Evolutionary conservation across 495 filamentous ascomycete species (phyloP).

Genomic region (Xylaria scruposa): DNA sequence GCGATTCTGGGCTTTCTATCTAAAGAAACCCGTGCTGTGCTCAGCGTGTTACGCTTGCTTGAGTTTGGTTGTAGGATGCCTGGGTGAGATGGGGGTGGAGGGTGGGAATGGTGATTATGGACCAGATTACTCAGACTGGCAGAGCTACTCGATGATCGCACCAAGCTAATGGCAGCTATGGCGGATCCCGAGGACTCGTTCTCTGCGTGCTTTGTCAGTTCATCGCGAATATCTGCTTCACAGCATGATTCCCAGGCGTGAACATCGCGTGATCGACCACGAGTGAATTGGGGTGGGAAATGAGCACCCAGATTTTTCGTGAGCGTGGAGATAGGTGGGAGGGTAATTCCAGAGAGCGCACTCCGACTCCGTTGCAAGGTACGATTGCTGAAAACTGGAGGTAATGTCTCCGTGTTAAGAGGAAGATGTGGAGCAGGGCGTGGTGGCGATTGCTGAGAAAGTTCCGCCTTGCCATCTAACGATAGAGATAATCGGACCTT

Average conservation of each 20-base stretch:
- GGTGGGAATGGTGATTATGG: constrained; percentile 45
- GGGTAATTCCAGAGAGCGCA: constrained; percentile 54
- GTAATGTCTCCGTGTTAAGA: constrained; percentile 44
- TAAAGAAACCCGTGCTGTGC: constrained; percentile 54
- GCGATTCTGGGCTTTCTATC: constrained; percentile 70
- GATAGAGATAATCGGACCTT: constrained; percentile 72
- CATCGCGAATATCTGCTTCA: constrained; percentile 73
- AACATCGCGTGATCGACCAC: constrained; percentile 81
- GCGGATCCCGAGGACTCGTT: constrained; percentile 75
- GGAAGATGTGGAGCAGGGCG: constrained; percentile 43
- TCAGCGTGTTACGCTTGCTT: constrained; percentile 66
- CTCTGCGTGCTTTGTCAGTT: constrained; percentile 74
- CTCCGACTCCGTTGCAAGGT: constrained; percentile 61
- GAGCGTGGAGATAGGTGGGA: constrained; percentile 60
- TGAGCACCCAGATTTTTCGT: constrained; percentile 55
- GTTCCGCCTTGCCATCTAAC: constrained; percentile 81
- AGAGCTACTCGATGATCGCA: constrained; percentile 69
- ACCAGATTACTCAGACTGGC: constrained; percentile 44
- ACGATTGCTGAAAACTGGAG: constrained; percentile 59
- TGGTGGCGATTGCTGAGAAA: constrained; percentile 79
- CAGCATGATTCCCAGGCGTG: constrained; percentile 85
- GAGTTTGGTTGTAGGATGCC: constrained; percentile 55
- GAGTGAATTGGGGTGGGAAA: constrained; percentile 55
- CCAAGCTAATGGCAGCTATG: constrained; percentile 70
- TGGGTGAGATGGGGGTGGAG: constrained; percentile 37